Evolutionary conservation across 495 filamentous ascomycete genomes (phyloP).

Genomic region (Pseudomonodictys pantanalensis): DNA sequence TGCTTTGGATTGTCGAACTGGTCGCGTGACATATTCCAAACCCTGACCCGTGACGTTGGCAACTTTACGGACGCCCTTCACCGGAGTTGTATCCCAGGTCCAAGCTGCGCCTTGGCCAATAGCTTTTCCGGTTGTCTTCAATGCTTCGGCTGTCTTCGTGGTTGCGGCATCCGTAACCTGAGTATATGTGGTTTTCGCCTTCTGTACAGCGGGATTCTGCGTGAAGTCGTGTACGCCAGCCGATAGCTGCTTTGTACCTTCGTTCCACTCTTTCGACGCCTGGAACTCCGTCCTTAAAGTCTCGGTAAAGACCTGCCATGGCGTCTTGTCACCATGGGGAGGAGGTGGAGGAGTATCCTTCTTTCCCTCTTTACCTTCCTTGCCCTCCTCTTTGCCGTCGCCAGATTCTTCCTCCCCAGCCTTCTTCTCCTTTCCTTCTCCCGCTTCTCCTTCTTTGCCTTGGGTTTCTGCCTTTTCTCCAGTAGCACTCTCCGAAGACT

Average conservation of each 20-base stretch:
- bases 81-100: conserved; percentile 94
- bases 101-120: conserved; percentile 87
- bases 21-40: conserved; percentile 88
- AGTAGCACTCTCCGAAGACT: conserved; percentile 42
- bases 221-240: conserved; percentile 83
- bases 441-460: conserved; percentile 47
- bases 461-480: conserved; percentile 30
- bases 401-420: conserved; percentile 45
- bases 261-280: conserved; percentile 98
- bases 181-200: conserved; percentile 80
- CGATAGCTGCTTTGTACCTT: conserved; percentile 91
- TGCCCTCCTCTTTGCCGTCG: conserved; percentile 41
- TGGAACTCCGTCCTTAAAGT: conserved; percentile 91
- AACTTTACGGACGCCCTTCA: conserved; percentile 86
- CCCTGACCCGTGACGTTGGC: conserved; percentile 80
- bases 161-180: conserved; percentile 74
- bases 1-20: conserved; percentile 88
- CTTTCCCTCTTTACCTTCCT: conserved; percentile 55
- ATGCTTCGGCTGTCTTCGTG: conserved; percentile 67
- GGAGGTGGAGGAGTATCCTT: conserved; percentile 82
- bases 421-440: conserved; percentile 48
- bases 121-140: conserved; percentile 80
- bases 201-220: conserved; percentile 89
- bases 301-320: conserved; percentile 97
- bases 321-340: conserved; percentile 94